Percentiles rank a stretch among this genome's conserved stretches.
phyloP scores from a whole-genome alignment of 495 filamentous ascomycete genomes.

The Cercophora scortea region DNA sequence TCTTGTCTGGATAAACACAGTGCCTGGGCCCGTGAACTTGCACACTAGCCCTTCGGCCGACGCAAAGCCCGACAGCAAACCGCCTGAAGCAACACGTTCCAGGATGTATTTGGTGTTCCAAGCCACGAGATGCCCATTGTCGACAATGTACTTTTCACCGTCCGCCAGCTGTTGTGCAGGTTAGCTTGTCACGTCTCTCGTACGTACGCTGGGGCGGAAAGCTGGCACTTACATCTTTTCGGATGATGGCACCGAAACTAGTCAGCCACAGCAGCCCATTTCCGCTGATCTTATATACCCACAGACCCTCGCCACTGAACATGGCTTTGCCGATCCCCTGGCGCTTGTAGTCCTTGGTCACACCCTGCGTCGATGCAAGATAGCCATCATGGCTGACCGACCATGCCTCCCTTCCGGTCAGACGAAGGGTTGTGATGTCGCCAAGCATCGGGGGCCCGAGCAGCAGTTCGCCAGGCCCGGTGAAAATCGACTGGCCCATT shows the following conservation, averaged over 20 bases:
- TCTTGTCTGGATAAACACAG: conserved; percentile 88
- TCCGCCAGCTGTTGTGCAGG: conserved; percentile 49
- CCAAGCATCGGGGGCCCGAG: conserved; percentile 74
- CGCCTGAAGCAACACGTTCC: conserved; percentile 81
- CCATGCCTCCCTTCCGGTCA: conserved; percentile 66
- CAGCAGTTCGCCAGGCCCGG: conserved; percentile 85
- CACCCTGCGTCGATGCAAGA: conserved; percentile 66
- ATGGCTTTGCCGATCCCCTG: conserved; percentile 87
- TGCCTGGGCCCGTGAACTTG: conserved; percentile 87
- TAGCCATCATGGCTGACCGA: conserved; percentile 75
- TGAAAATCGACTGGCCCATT: conserved; percentile 71
- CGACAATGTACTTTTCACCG: conserved; percentile 81
- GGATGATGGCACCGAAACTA: conserved; percentile 89
- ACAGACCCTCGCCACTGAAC: conserved; percentile 89
- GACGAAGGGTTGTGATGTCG: conserved; percentile 73
- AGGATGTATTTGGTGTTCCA: conserved; percentile 95
- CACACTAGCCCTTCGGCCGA: conserved; percentile 86
- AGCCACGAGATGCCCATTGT: conserved; percentile 93
- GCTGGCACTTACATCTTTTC: conserved; percentile 66
- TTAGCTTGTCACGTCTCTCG: conserved; percentile 2
- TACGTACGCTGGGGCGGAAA: not conserved
- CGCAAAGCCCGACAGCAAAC: conserved; percentile 71
- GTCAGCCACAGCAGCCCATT: conserved; percentile 78
- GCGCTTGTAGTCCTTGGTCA: conserved; percentile 75
- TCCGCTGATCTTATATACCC: conserved; percentile 80